Base-by-base conservation (phyloP, 2,329 filamentous ascomycete genomes). In the Sarocladium kiliense region DNA sequence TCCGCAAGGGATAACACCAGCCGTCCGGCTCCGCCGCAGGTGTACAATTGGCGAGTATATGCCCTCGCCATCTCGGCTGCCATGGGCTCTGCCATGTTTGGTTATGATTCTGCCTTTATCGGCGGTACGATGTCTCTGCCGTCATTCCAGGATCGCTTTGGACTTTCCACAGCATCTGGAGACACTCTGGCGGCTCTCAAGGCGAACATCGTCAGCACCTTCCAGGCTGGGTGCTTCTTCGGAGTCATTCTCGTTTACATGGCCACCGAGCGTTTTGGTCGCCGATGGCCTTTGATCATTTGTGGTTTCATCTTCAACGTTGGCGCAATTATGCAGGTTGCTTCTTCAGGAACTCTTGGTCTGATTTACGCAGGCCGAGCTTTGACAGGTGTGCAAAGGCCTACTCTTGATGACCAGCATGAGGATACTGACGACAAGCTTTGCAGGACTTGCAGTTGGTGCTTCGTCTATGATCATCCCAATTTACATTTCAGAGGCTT, bases 351-450 rank as follows among this genome's bases (percentile, higher is more conserved):
- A 2, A 74, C 78, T 51, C 68, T 83, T 18, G 69, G 72, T 12
- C 81, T 83, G 73, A 77, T 85, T 44, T 73, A 84, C 1, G 74
- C 77, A 7, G 81, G 80, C 0, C 75, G 81, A 3, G 77, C 79
- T 58, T 64, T 77, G 47, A 71, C 53, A n/a, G 49, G 49, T 36
- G 25, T n/a, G 30, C n/a, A n/a, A n/a, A n/a, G n/a, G n/a, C n/a
- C n/a, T n/a, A n/a, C n/a, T n/a, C n/a, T n/a, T n/a, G n/a, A n/a
- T n/a, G n/a, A n/a, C n/a, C n/a, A 12, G 37, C 7, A 9, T 16
- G n/a, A 9, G n/a, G 37, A n/a, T 6, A 18, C 41, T 45, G 18
- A 45, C 12, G 6, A 18, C 7, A 45, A 5, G 14, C 16, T 34
- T 80, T 39, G 74, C 73, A 16, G 78, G 79, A 1, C 74, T 76